phyloP scores from a whole-genome alignment of 257 asterid genomes.

The Solanum virginianum region DNA sequence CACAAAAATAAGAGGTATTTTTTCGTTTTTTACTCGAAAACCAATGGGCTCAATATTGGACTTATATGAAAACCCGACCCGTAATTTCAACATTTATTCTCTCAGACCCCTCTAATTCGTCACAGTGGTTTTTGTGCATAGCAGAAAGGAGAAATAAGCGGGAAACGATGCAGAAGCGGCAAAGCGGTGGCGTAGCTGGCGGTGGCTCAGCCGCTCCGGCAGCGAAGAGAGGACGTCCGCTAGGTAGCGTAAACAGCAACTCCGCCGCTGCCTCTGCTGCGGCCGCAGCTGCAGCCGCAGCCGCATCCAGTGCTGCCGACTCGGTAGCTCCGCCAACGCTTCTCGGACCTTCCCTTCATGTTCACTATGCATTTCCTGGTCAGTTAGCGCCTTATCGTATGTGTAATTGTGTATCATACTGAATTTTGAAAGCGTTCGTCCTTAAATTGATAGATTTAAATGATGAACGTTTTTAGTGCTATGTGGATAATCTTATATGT shows the following conservation, averaged over 20 bases:
- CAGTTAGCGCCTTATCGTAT: background rate
- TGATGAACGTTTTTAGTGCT: background rate
- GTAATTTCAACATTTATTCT: background rate
- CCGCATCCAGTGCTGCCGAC: constrained; percentile 33
- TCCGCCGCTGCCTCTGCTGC: constrained; percentile 13
- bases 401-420: background rate
- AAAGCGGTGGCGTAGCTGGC: constrained; percentile 30
- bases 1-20: accelerated
- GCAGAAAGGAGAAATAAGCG: background rate
- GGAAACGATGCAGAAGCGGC: constrained; percentile 63
- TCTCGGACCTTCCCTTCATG: constrained; percentile 88
- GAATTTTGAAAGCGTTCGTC: background rate
- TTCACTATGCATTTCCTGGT: constrained; percentile 87
- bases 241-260: constrained; percentile 61
- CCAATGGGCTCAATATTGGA: background rate
- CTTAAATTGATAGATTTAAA: background rate
- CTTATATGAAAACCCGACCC: background rate
- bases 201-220: constrained; percentile 68
- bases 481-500: background rate
- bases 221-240: constrained; percentile 87
- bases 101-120: background rate
- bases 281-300: constrained; percentile 30
- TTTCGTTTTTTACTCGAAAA: background rate
- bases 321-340: constrained; percentile 59
- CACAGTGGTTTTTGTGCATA: background rate